These are phyloP conservation scores for Penicillium samsonianum DNA, from an alignment of 495 filamentous ascomycete species.

Conservation along the genomic window DNA sequence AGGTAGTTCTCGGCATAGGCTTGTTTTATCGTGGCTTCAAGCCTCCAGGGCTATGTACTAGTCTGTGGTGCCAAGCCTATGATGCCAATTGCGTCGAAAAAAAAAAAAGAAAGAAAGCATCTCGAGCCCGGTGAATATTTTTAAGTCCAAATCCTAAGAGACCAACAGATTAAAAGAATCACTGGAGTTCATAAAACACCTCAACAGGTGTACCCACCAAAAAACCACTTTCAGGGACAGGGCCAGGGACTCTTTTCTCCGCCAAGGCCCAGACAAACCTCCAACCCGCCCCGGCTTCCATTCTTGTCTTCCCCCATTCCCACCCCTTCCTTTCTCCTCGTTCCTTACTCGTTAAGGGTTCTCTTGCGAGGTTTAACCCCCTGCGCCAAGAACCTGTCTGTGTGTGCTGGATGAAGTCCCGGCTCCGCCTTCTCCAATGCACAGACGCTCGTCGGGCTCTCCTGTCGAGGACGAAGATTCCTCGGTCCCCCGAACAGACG, in stretches of 20 bases:
- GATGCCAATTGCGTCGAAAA: constrained; percentile 18
- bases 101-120: neutral
- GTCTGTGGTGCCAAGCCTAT: constrained; percentile 12
- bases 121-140: neutral
- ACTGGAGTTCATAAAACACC: neutral
- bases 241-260: constrained; percentile 5
- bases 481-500: constrained; percentile 37
- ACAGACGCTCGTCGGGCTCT: constrained; percentile 54
- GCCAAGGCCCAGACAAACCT: constrained; percentile 16
- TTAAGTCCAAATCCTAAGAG: neutral
- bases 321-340: constrained; percentile 16
- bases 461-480: constrained; percentile 51
- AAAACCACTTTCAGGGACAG: constrained; percentile 7
- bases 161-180: neutral
- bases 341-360: constrained; percentile 17
- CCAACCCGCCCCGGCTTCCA: constrained; percentile 15
- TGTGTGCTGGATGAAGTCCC: constrained; percentile 43
- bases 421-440: constrained; percentile 49
- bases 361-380: constrained; percentile 19
- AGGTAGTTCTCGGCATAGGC: neutral
- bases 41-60: neutral
- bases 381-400: constrained; percentile 30
- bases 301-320: constrained; percentile 17
- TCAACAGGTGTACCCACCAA: constrained; percentile 3
- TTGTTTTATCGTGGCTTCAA: neutral